Conservation (phyloP, 2,329 filamentous ascomycete species). For the Pseudonectria buxi region DNA sequence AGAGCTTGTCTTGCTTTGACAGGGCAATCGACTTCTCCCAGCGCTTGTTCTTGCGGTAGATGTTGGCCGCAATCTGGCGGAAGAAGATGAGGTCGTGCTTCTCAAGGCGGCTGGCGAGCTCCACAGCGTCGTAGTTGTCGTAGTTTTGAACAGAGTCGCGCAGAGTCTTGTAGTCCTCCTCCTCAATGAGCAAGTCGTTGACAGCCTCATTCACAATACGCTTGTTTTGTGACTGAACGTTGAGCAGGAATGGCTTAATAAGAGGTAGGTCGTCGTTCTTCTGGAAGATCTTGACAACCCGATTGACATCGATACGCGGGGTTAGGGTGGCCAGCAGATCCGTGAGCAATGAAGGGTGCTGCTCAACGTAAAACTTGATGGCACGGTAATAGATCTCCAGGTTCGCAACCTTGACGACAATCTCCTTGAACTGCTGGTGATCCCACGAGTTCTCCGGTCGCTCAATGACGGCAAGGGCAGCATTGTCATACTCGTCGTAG, state of each 20-base stretch:
- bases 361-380: slow-evolving; percentile 93
- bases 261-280: slow-evolving; percentile 96
- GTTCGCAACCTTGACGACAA: slow-evolving; percentile 94
- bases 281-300: slow-evolving; percentile 98
- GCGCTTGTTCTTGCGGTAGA: slow-evolving; percentile 99
- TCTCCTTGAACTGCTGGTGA: slow-evolving; percentile 99
- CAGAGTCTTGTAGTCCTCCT: slow-evolving; percentile 98
- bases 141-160: slow-evolving; percentile 97
- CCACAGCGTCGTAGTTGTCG: slow-evolving; percentile 96
- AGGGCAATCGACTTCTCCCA: slow-evolving; percentile 99
- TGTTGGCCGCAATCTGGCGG: slow-evolving; percentile 94
- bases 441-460: slow-evolving; percentile 97
- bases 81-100: slow-evolving; percentile 99
- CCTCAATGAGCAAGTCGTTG: slow-evolving; percentile 94
- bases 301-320: slow-evolving; percentile 93
- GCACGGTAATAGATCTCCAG: slow-evolving; percentile 98
- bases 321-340: slow-evolving; percentile 89
- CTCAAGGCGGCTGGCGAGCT: slow-evolving; percentile 85
- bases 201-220: slow-evolving; percentile 96
- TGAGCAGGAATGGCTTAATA: slow-evolving; percentile 97
- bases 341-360: slow-evolving; percentile 93
- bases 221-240: slow-evolving; percentile 96
- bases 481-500: slow-evolving; percentile 98
- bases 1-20: slow-evolving; percentile 98
- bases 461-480: slow-evolving; percentile 95